Evolutionary conservation across 352 stramenopile genomes (phyloP), one percentile per base, ranked within the genome.

Genomic region (Globisporangium orthogonon): DNA sequence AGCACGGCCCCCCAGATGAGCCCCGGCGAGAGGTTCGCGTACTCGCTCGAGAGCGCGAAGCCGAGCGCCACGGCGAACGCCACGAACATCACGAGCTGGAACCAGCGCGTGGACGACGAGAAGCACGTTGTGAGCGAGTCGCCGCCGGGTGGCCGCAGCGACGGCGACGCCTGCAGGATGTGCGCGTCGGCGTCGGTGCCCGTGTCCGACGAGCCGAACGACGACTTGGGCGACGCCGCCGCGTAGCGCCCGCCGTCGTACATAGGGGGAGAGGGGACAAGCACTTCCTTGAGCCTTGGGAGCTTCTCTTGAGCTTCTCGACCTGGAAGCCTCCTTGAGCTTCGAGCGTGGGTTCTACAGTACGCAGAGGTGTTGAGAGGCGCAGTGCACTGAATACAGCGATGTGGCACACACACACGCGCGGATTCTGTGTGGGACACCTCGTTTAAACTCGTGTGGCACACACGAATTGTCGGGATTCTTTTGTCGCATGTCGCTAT

Each of bases 1-100:
- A 95, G 76, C 49, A 91, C 62, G 56, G 83, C 85, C 54, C 86
- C 86, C 83, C 83, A 95, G 61, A 95, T 92, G 28, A 94, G 66
- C 0, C 86, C 86, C 0, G 86, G 78, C 31, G 78, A 91, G 9
- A 95, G 61, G 56, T 91, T 92, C 10, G 83, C 65, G 71, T 95
- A 95, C 47, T 71, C 60, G 48, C 65, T 70, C 15, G 60, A 70
- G 62, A 93, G 75, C 35, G 76, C 83, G 23, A 95, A 23, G 17
- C 70, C 66, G 6, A 92, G 66, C 23, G 83, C 63, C 4, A 84
- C 31, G 2, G 88, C 66, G 52, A 95, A 95, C 29, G 69, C 81
- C 15, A 75, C 62, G 62, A 91, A 92, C 83, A 95, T 93, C 56
- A 86, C 63, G 44, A 93, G 73, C 65, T 95, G 85, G 62, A 95